A percentile compares a stretch with the other conserved stretches of the same genome.
Conservation (phyloP, 192 early-diverging fungal species). For the Kappamyces sp. region DNA sequence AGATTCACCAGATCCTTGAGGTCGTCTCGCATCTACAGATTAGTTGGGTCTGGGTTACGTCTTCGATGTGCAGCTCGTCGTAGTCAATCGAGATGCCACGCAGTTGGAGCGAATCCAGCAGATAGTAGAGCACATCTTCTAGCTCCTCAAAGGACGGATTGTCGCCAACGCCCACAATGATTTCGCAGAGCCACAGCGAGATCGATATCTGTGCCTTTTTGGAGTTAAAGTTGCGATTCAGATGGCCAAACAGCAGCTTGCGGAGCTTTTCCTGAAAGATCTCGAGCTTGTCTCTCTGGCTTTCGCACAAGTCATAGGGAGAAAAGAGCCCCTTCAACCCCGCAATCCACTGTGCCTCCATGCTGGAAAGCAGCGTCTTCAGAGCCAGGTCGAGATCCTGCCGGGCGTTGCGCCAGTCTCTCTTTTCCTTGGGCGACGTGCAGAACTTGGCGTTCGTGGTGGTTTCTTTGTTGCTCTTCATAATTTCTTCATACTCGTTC, state of each 20-base stretch:
- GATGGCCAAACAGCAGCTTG: slow-evolving; percentile 39
- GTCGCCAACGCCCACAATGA: slow-evolving; percentile 50
- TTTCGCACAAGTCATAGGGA: not conserved
- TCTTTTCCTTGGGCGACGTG: slow-evolving; percentile 50
- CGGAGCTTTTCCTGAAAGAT: slow-evolving; percentile 46
- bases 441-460: slow-evolving; percentile 43
- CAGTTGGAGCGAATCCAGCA: slow-evolving; percentile 58
- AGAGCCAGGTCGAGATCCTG: slow-evolving; percentile 65
- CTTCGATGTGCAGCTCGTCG: slow-evolving; percentile 44
- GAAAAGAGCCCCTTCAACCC: slow-evolving; percentile 54
- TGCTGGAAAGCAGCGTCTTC: slow-evolving; percentile 47
- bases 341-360: slow-evolving; percentile 82
- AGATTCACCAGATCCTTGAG: not conserved
- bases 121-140: slow-evolving; percentile 63
- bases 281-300: slow-evolving; percentile 17
- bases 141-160: slow-evolving; percentile 49
- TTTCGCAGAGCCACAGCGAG: slow-evolving; percentile 37
- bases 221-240: slow-evolving; percentile 22
- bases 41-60: slow-evolving; percentile 19
- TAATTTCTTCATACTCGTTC: slow-evolving; percentile 61
- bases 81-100: slow-evolving; percentile 48
- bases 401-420: slow-evolving; percentile 76
- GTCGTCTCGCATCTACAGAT: not conserved
- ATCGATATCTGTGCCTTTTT: slow-evolving; percentile 51
- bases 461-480: slow-evolving; percentile 63